These are phyloP conservation scores for Rossbeevera mucosa DNA, from an alignment of 768 basidiomycete species.

Conservation along the genomic window DNA sequence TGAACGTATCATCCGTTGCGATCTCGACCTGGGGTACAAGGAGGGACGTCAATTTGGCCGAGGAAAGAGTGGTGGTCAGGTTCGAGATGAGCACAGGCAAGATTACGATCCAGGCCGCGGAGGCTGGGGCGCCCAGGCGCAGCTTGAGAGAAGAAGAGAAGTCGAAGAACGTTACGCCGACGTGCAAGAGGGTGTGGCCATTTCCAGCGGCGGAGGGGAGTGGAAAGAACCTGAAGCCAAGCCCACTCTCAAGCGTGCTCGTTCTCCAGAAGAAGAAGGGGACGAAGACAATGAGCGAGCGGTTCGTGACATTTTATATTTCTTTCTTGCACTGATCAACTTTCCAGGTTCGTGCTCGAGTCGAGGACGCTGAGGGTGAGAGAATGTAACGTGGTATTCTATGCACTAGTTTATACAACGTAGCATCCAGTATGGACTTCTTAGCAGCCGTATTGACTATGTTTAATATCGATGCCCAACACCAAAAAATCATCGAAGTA, in stretches of 20 bases:
- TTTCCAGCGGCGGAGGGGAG: constrained; percentile 80
- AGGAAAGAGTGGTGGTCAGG: constrained; percentile 95
- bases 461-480: constrained; percentile 9
- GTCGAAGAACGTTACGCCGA: constrained; percentile 87
- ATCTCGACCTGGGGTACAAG: constrained; percentile 93
- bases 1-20: constrained; percentile 96
- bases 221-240: constrained; percentile 67
- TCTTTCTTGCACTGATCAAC: constrained; percentile 4
- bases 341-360: constrained; percentile 50
- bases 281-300: constrained; percentile 55
- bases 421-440: constrained; percentile 9
- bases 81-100: constrained; percentile 93
- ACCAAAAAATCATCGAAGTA: constrained; percentile 41
- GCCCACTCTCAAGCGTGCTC: constrained; percentile 57
- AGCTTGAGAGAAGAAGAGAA: constrained; percentile 72
- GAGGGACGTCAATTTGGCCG: constrained; percentile 97
- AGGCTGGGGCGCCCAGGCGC: constrained; percentile 88
- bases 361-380: constrained; percentile 63
- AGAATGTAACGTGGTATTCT: constrained; percentile 50
- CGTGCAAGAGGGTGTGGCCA: constrained; percentile 71
- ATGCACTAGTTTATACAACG: constrained; percentile 24
- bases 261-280: constrained; percentile 77
- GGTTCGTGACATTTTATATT: constrained; percentile 37
- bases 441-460: constrained; percentile 14
- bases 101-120: constrained; percentile 97